These are phyloP conservation scores for Ceratobasidium sp. DNA, from an alignment of 1,284 basidiomycete genomes.

Conservation along the genomic window DNA sequence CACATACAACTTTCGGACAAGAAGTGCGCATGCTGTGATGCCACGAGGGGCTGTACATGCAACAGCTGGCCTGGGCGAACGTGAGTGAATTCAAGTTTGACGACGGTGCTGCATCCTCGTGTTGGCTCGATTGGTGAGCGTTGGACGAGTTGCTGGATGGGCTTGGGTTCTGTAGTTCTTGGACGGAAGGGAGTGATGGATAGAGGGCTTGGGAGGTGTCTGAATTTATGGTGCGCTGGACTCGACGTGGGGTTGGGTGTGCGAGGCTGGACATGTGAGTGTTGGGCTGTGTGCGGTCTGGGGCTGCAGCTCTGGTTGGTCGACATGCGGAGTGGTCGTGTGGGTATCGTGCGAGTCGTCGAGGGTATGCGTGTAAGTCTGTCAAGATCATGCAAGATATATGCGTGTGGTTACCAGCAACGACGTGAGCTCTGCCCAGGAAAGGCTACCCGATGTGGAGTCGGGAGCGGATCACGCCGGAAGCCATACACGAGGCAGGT, in stretches of 20 bases:
- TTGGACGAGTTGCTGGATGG: not conserved
- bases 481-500: slow-evolving; percentile 41
- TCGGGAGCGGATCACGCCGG: slow-evolving; percentile 39
- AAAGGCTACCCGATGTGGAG: not conserved
- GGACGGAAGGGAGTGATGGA: not conserved
- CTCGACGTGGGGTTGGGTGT: not conserved
- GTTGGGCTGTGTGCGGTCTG: slow-evolving; percentile 6
- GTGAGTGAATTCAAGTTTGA: slow-evolving; percentile 4
- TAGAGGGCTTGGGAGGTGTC: not conserved
- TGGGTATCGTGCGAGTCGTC: no score
- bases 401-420: not conserved
- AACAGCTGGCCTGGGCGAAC: not conserved
- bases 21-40: not conserved
- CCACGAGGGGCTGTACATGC: not conserved
- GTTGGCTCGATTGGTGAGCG: slow-evolving; percentile 6
- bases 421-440: not conserved
- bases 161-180: not conserved
- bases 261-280: slow-evolving; percentile 9
- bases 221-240: not conserved
- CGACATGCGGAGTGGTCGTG: not conserved
- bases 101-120: slow-evolving; percentile 11
- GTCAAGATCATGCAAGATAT: not conserved
- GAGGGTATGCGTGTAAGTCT: no score
- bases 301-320: not conserved
- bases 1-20: not conserved